phyloP scores from a whole-genome alignment of 2,329 filamentous ascomycete genomes.

The Diplocarpon mali region DNA sequence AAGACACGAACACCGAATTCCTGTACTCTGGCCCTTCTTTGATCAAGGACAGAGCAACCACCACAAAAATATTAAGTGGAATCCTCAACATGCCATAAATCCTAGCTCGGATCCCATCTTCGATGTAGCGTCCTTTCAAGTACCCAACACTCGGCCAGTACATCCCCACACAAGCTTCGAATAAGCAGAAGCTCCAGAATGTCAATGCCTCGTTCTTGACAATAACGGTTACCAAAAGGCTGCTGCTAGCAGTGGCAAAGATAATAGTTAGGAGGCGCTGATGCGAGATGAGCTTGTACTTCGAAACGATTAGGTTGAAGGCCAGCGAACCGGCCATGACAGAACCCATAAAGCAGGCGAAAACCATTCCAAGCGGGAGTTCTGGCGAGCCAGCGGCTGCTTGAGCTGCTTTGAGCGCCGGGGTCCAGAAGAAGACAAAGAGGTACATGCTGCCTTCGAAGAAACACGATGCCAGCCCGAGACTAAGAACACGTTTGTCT shows the following conservation, averaged over 20 bases:
- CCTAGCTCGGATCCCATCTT: slow-evolving; percentile 40
- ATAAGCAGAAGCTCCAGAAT: slow-evolving; percentile 46
- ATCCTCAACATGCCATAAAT: slow-evolving; percentile 47
- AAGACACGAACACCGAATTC: slow-evolving; percentile 25
- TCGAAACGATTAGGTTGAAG: slow-evolving; percentile 32
- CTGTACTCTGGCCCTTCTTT: slow-evolving; percentile 31
- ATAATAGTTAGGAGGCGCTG: slow-evolving; percentile 30
- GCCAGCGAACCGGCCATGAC: slow-evolving; percentile 47
- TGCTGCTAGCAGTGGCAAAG: slow-evolving; percentile 29
- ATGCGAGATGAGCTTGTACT: slow-evolving; percentile 22
- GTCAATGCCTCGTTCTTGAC: slow-evolving; percentile 33
- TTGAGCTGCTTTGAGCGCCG: slow-evolving; percentile 37
- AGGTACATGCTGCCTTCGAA: slow-evolving; percentile 53
- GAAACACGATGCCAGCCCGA: slow-evolving; percentile 42
- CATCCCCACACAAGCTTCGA: slow-evolving; percentile 45
- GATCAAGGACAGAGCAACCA: slow-evolving; percentile 36
- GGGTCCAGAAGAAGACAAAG: slow-evolving; percentile 52
- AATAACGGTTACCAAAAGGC: slow-evolving; percentile 33
- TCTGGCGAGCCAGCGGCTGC: slow-evolving; percentile 28
- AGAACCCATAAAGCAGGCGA: slow-evolving; percentile 46
- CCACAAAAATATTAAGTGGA: slow-evolving; percentile 47
- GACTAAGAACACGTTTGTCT: slow-evolving; percentile 38
- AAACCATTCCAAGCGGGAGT: slow-evolving; percentile 39
- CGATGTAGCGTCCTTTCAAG: slow-evolving; percentile 42
- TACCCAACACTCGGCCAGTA: slow-evolving; percentile 47